Evolutionary conservation across 768 basidiomycete genomes (phyloP).

Genomic region (Fistulinella prunicolor): DNA sequence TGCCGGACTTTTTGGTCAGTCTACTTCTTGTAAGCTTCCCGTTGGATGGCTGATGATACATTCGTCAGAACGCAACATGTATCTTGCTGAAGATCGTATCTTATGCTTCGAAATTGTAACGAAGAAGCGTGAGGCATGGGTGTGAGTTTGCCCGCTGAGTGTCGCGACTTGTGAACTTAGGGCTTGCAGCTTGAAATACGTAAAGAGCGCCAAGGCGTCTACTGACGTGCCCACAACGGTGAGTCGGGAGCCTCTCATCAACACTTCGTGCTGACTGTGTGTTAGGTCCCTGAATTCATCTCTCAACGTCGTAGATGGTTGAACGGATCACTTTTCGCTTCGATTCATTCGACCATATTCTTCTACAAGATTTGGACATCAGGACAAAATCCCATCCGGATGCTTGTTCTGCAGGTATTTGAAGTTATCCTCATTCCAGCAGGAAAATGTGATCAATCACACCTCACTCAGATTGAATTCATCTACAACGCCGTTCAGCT

Average conservation of each 20-base stretch:
- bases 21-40: background rate
- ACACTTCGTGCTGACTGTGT: background rate
- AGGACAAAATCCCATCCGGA: constrained; percentile 86
- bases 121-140: constrained; percentile 81
- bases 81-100: constrained; percentile 87
- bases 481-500: constrained; percentile 89
- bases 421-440: background rate
- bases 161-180: background rate
- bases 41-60: background rate
- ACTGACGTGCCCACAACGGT: constrained; percentile 93
- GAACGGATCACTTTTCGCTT: constrained; percentile 90
- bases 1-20: constrained; percentile 64
- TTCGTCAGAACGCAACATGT: constrained; percentile 76
- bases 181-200: constrained; percentile 66
- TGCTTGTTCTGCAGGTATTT: constrained; percentile 59
- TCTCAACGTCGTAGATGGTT: constrained; percentile 89
- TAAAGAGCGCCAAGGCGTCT: constrained; percentile 90
- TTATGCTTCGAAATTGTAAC: constrained; percentile 93
- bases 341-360: constrained; percentile 88
- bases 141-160: constrained; percentile 44
- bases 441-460: background rate
- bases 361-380: constrained; percentile 87
- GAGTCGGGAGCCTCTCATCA: constrained; percentile 11
- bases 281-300: constrained; percentile 85
- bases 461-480: constrained; percentile 64